Evolutionary conservation across 164 flowering plant genomes (phyloP).

Genomic region (grape (Vitis vinifera)): DNA sequence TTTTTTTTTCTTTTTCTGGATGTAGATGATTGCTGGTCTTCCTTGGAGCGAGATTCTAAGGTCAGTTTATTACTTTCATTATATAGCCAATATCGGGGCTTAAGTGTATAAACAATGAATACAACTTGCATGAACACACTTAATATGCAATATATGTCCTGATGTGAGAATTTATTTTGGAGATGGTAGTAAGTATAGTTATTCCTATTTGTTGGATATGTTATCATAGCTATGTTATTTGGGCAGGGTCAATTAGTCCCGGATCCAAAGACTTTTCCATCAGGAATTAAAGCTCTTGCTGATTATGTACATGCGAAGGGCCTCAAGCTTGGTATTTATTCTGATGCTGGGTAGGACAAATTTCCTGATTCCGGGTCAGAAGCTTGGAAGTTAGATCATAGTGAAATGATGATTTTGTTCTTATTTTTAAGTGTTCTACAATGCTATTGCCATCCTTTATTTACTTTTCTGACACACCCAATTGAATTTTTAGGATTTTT

Average conservation of each 20-base stretch:
- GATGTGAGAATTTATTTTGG: too few species aligned
- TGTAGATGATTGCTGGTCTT: conserved; percentile 99
- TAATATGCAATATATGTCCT: too few species aligned
- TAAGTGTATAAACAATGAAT: too few species aligned
- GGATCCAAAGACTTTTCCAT: conserved; percentile 77
- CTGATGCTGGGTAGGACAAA: conserved; percentile 90
- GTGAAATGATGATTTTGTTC: background rate
- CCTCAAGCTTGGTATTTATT: conserved; percentile 96
- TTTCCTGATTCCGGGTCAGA: conserved; percentile 3
- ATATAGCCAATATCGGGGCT: too few species aligned
- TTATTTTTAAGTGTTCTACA: background rate
- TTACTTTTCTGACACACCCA: conserved; percentile 8
- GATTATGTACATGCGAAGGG: conserved; percentile 88
- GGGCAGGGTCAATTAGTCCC: conserved; percentile 78
- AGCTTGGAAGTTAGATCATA: conserved; percentile 4
- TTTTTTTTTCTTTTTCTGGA: conserved; percentile 3
- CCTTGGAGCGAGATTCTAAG: conserved; percentile 40
- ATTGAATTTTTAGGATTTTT: conserved; percentile 46
- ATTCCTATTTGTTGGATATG: too few species aligned
- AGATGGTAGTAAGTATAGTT: too few species aligned
- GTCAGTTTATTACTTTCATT: conserved; percentile 25
- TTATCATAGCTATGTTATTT: conserved; percentile 8
- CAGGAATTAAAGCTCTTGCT: conserved; percentile 89
- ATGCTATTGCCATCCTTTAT: background rate
- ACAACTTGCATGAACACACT: too few species aligned